Conservation (phyloP, 1,139 yeast species). For the Suhomyces chickasaworum region DNA sequence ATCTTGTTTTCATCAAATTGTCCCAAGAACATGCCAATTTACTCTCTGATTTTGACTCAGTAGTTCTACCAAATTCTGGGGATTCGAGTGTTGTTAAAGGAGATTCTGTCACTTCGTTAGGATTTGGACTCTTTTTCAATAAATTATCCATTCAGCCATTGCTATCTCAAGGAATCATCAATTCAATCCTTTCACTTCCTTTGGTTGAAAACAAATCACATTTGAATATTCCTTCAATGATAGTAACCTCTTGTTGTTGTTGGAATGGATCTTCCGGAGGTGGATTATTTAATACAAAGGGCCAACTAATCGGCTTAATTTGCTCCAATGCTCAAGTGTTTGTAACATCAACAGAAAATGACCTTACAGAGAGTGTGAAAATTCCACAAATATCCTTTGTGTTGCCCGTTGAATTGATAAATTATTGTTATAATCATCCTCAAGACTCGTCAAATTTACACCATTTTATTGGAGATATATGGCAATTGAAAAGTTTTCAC, state of each 20-base stretch:
- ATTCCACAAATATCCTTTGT: constrained; percentile 18
- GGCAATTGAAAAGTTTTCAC: constrained; percentile 20
- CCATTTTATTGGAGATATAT: constrained; percentile 16
- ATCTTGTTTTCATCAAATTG: constrained; percentile 36
- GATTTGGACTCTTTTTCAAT: constrained; percentile 57
- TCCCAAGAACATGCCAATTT: not conserved
- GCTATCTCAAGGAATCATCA: constrained; percentile 47
- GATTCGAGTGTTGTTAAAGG: constrained; percentile 22
- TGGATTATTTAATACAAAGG: constrained; percentile 42
- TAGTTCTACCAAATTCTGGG: not conserved
- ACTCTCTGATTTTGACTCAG: not conserved
- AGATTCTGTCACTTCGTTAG: constrained; percentile 48
- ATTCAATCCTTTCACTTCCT: constrained; percentile 26
- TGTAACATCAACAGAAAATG: constrained; percentile 14
- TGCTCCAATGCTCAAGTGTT: constrained; percentile 60
- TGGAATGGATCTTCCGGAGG: constrained; percentile 85
- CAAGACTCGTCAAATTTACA: constrained; percentile 2
- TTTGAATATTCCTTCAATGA: constrained; percentile 27
- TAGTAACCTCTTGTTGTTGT: constrained; percentile 61
- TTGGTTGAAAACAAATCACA: constrained; percentile 4
- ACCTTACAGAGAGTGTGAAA: constrained; percentile 14
- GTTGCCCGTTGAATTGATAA: constrained; percentile 18
- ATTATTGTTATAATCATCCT: constrained; percentile 14
- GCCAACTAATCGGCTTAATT: constrained; percentile 54
- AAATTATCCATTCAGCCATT: constrained; percentile 37